Percentiles rank a stretch among this genome's conserved stretches.
phyloP scores from a whole-genome alignment of 106 monocot species.

The Platanthera guangdongensis region DNA sequence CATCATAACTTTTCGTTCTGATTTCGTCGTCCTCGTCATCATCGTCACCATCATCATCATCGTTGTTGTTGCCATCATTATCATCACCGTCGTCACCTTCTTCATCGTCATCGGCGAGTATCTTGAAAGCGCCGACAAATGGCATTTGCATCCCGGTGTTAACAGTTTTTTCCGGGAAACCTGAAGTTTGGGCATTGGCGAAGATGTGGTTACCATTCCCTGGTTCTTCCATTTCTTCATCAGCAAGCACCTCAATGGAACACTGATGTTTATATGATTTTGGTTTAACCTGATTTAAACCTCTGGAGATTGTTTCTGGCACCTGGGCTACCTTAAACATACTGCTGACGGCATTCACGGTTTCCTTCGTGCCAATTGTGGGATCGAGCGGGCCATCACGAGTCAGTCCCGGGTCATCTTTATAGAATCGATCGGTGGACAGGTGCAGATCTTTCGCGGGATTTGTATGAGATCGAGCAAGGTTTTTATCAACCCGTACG shows the following conservation, averaged over 20 bases:
- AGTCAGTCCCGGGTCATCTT: slow-evolving; percentile 57
- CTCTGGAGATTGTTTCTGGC: slow-evolving; percentile 30
- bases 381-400: slow-evolving; percentile 76
- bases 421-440: background rate
- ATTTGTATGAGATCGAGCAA: slow-evolving; percentile 2
- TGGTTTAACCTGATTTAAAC: slow-evolving; percentile 15
- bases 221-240: slow-evolving; percentile 31
- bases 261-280: slow-evolving; percentile 12
- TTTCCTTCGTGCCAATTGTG: slow-evolving; percentile 65
- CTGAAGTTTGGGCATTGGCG: background rate
- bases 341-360: slow-evolving; percentile 47
- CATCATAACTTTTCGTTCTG: background rate
- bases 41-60: background rate
- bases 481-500: background rate
- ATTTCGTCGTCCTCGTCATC: background rate
- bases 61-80: slow-evolving; percentile 5
- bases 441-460: background rate
- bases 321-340: slow-evolving; percentile 70
- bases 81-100: slow-evolving; percentile 18
- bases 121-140: slow-evolving; percentile 36
- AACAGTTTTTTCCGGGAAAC: slow-evolving; percentile 6
- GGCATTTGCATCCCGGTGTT: slow-evolving; percentile 27
- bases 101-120: slow-evolving; percentile 39
- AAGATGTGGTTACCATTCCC: background rate
- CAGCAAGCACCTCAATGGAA: slow-evolving; percentile 32